Evolutionary conservation across 345 rosid species (phyloP).

Genomic region (Trapa bicornis): DNA sequence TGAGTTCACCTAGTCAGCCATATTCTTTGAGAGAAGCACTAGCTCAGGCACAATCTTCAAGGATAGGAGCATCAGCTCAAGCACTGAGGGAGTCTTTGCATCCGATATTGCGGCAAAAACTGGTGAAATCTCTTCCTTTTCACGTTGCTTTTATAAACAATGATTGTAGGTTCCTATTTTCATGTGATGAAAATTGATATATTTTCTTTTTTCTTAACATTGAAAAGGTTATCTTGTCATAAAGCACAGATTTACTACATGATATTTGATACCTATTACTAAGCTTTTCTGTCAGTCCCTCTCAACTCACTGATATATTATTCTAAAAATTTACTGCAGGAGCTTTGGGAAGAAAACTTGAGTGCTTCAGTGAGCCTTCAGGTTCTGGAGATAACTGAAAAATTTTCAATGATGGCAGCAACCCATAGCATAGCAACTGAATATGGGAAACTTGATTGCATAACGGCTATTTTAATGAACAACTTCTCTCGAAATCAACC

Average conservation of each 20-base stretch:
- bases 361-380: constrained; percentile 96
- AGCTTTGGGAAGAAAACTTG: constrained; percentile 99
- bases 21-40: constrained; percentile 97
- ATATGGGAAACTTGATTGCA: constrained; percentile 91
- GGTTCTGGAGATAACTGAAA: constrained; percentile 85
- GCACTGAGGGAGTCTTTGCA: constrained; percentile 94
- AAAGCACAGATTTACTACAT: neutral
- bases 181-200: neutral
- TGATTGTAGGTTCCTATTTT: neutral
- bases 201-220: constrained; percentile 6
- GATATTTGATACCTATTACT: neutral
- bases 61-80: constrained; percentile 98
- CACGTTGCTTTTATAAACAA: neutral
- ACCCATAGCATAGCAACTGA: constrained; percentile 90
- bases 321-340: constrained; percentile 37
- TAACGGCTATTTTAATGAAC: constrained; percentile 72
- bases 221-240: neutral
- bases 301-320: neutral
- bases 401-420: constrained; percentile 79
- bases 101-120: constrained; percentile 86
- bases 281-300: neutral
- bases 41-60: constrained; percentile 95
- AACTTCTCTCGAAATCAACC: constrained; percentile 94
- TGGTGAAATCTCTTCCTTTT: constrained; percentile 33
- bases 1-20: constrained; percentile 97